Evolutionary conservation across 345 rosid genomes (phyloP).

Genomic region (Eucalyptus pauciflora): DNA sequence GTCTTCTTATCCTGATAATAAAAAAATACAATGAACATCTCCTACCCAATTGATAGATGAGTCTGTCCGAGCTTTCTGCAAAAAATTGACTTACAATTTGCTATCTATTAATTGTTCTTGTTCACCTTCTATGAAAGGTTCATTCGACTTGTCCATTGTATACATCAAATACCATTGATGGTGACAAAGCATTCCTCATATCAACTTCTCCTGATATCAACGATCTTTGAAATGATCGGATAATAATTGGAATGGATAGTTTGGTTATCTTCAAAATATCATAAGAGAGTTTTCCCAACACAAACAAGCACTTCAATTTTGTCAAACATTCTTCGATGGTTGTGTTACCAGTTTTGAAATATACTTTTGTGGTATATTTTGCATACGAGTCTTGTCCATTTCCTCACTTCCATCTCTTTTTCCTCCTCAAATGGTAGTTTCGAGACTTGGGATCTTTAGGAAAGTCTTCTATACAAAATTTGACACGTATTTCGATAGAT

Average conservation of each 20-base stretch:
- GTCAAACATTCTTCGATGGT: neutral
- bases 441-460: neutral
- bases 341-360: neutral
- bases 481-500: neutral
- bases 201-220: no score
- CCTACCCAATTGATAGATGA: neutral
- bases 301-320: neutral
- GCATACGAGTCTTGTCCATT: neutral
- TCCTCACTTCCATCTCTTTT: neutral
- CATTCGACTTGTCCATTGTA: neutral
- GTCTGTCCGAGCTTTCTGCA: neutral
- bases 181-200: neutral
- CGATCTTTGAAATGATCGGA: neutral
- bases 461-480: neutral
- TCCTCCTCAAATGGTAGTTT: neutral
- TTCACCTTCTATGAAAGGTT: neutral
- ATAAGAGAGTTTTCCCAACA: neutral
- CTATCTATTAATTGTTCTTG: neutral
- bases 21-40: neutral
- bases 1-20: neutral
- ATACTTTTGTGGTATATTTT: neutral
- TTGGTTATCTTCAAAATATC: neutral
- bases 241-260: neutral
- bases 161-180: neutral
- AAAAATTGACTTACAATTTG: neutral